Base-by-base conservation (phyloP, 306 rosid genomes). In the Prunus dulcis region DNA sequence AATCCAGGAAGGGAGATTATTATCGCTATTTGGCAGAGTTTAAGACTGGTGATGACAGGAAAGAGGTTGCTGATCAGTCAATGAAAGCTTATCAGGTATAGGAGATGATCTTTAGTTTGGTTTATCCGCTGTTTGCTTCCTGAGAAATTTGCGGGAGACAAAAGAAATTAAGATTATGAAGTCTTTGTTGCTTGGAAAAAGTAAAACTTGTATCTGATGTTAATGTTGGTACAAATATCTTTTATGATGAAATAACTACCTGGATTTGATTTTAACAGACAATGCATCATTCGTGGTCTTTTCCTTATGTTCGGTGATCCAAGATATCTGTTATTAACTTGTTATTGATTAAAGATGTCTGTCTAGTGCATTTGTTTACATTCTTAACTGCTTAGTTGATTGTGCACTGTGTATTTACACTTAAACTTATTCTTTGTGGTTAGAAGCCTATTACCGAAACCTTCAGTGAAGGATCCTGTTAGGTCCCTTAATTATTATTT, bases 1-100 rank as follows among this genome's bases (percentile, higher is more conserved):
- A 64, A 12, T 74, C 78, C 78, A 88, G 93, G 89, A 88, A 86
- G 77, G 89, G 89, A 19, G 92, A 88, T 81, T 88, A 88, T 66
- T 86, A 86, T 58, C 85, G 89, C 30, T 89, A 85, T 50, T 73
- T 88, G 65, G 88, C 88, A 0, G 92, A 86, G 72, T 84, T 86
- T 62, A 84, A 78, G 84, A 19, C 76, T 18, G 88, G 83, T 30
- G 78, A 84, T 57, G 90, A 86, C 3, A 78, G 84, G 73, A 86
- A 86, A 62, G 92, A 88, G 84, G 90, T 76, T 80, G 87, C 92
- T 69, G 92, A 86, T 80, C 87, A 41, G 64, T 86, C 92, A 28
- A 84, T 82, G 90, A 79, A 86, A 63, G 92, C 90, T 3, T 86
- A 88, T 71, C 78, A 88, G 92, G 90, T 88, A 25, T 65, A 2